A percentile compares a stretch with the other conserved stretches of the same genome.
These are phyloP conservation scores for Trichoderma polysporum DNA, from an alignment of 2,329 filamentous ascomycete species.

Conservation along the genomic window DNA sequence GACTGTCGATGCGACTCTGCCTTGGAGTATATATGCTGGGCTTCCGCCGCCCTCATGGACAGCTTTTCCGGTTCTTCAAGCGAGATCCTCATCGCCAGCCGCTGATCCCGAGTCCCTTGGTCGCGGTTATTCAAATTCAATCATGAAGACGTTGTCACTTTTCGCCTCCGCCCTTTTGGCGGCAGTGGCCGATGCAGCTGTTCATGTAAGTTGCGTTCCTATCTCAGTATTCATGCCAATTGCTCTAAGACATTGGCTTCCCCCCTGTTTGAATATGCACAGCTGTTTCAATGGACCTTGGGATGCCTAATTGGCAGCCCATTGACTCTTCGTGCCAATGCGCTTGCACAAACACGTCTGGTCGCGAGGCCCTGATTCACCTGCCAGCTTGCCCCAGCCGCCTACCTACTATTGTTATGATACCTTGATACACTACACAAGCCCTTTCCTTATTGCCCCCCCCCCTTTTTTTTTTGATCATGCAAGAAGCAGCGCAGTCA, in stretches of 20 bases:
- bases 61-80: slow-evolving; percentile 6
- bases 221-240: background rate
- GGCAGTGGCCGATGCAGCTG: slow-evolving; percentile 31
- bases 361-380: slow-evolving; percentile 3
- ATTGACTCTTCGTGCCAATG: background rate
- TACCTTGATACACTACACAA: background rate
- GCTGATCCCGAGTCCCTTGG: slow-evolving; percentile 14
- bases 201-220: slow-evolving; percentile 22
- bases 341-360: background rate
- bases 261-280: background rate
- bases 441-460: background rate
- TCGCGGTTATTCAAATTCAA: slow-evolving; percentile 19
- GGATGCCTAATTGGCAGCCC: background rate
- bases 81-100: slow-evolving; percentile 17
- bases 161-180: slow-evolving; percentile 35
- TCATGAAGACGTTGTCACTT: slow-evolving; percentile 38
- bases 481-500: background rate
- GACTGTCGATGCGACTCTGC: slow-evolving; percentile 11
- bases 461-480: background rate
- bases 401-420: background rate
- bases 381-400: too few species aligned
- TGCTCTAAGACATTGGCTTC: slow-evolving; percentile 9
- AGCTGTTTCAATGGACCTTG: background rate
- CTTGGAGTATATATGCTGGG: slow-evolving; percentile 10
- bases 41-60: slow-evolving; percentile 5